Conservation (phyloP, 805 yeast species). For the Teunomyces panamensis region DNA sequence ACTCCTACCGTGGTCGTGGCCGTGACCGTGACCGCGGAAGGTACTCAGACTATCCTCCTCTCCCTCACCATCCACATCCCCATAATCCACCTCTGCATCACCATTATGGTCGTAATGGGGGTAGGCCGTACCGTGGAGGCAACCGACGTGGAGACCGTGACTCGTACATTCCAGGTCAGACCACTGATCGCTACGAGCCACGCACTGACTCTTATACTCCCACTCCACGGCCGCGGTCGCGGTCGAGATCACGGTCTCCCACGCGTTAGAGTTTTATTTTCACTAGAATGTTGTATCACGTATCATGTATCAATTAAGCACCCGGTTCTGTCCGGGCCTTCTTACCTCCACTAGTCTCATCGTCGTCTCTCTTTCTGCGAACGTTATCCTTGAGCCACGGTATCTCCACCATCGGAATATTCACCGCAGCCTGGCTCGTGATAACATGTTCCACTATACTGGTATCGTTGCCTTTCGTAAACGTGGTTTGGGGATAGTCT, state of each 20-base stretch:
- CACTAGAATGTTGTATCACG: not conserved
- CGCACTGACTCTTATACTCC: conserved; percentile 13
- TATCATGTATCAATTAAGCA: not conserved
- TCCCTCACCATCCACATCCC: not conserved
- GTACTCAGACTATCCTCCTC: not conserved
- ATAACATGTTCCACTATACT: conserved; percentile 2
- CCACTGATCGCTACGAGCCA: conserved; percentile 3
- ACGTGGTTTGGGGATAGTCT: conserved; percentile 16
- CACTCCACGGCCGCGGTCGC: conserved; percentile 1
- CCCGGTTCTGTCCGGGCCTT: not conserved
- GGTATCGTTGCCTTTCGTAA: not conserved
- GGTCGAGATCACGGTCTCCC: conserved; percentile 4
- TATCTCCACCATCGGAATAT: conserved; percentile 22
- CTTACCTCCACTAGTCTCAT: not conserved
- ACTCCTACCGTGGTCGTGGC: conserved; percentile 3
- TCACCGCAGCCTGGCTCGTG: conserved; percentile 9
- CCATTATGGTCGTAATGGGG: conserved; percentile 6
- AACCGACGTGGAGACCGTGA: conserved; percentile 11
- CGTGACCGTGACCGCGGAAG: conserved; percentile 5
- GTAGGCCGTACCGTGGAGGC: conserved; percentile 11
- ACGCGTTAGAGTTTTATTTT: not conserved
- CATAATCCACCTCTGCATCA: not conserved
- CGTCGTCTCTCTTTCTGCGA: conserved; percentile 14
- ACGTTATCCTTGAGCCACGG: conserved; percentile 26
- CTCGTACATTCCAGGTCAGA: conserved; percentile 9